Conservation (phyloP, 2,329 filamentous ascomycete species). For the Phyllosticta citrichinensis region DNA sequence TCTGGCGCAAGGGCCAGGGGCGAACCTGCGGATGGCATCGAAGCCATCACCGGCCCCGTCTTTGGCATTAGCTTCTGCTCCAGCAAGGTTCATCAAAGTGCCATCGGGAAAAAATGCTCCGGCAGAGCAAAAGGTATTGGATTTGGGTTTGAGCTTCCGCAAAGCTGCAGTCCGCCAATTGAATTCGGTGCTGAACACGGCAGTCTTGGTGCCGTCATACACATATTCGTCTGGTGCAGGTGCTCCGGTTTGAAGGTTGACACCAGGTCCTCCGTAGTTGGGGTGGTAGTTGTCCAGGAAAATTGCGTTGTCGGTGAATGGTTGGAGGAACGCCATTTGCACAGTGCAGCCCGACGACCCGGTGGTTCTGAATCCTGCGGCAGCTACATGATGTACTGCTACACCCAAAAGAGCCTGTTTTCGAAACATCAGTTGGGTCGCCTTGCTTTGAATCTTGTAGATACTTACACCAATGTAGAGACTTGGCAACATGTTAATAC, state of each 20-base stretch:
- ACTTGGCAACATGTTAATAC: background rate
- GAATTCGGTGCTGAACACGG: slow-evolving; percentile 12
- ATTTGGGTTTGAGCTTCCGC: slow-evolving; percentile 11
- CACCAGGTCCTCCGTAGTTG: slow-evolving; percentile 12
- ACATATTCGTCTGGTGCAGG: slow-evolving; percentile 10
- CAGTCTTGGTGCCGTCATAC: slow-evolving; percentile 7
- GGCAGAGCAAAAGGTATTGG: slow-evolving; percentile 13
- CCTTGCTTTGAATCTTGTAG: background rate
- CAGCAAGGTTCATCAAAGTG: slow-evolving; percentile 12
- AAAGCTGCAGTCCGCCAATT: slow-evolving; percentile 10
- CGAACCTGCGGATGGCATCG: slow-evolving; percentile 11
- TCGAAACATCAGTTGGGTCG: background rate
- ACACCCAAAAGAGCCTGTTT: background rate
- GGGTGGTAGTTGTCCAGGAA: slow-evolving; percentile 14
- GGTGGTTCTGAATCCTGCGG: slow-evolving; percentile 12
- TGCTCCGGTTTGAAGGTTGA: slow-evolving; percentile 10
- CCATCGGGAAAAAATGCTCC: slow-evolving; percentile 13
- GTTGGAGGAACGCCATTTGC: slow-evolving; percentile 13
- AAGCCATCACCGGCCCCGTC: slow-evolving; percentile 10
- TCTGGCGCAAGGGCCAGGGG: slow-evolving; percentile 8
- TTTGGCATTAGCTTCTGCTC: slow-evolving; percentile 11
- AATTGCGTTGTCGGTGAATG: slow-evolving; percentile 12
- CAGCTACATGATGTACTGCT: slow-evolving; percentile 4
- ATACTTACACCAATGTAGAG: background rate
- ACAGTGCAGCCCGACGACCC: slow-evolving; percentile 12